Base-by-base conservation (phyloP, 805 yeast species). In the Kurtzmaniella fragi region DNA sequence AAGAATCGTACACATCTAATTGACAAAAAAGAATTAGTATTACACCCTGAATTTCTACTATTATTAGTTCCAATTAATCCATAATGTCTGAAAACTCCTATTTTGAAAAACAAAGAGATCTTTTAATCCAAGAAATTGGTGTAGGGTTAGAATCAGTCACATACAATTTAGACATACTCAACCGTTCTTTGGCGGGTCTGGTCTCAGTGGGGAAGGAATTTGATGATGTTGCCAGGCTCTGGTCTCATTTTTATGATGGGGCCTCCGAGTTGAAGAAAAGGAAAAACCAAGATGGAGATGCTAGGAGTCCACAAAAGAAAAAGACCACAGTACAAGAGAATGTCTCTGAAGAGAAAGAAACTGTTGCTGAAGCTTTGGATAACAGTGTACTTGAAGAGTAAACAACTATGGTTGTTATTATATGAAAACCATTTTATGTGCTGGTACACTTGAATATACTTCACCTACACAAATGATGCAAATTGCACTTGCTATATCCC, bases 151-250 rank as follows among this genome's bases (percentile, higher is more conserved):
- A 81, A 48, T 71, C 82, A 0, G 83, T 83, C 5, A 64, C 82
- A 37, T 69, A 77, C 49, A 80, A 80, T 47, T 57, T 84, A 41
- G 82, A 81, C 47, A 71, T 79, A 15, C 62, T 84, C 42, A 84
- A 84, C 53, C 68, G 87, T 32, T 75, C 89, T 0, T 60, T 84
- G 37, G 83, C 81, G 47, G 79, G 77, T 32, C 75, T 80, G 2
- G 71, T 82, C 12, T 82, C 83, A 16, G 86, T 84, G 2, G 90
- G 93, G 1, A 78, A 79, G 51, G 90, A 82, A 43, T 84, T 84
- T 49, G 85, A 83, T 41, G 74, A 76, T 37, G 85, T 83, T 12
- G 75, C 89, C 2, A 61, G 70, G n/a, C 63, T 84, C 28, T 84
- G 95, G 95, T 64, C 72, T 27, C 72, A 71, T 28, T 83, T 84